phyloP scores from a whole-genome alignment of 768 basidiomycete species.

The Phlegmacium glaucopus region DNA sequence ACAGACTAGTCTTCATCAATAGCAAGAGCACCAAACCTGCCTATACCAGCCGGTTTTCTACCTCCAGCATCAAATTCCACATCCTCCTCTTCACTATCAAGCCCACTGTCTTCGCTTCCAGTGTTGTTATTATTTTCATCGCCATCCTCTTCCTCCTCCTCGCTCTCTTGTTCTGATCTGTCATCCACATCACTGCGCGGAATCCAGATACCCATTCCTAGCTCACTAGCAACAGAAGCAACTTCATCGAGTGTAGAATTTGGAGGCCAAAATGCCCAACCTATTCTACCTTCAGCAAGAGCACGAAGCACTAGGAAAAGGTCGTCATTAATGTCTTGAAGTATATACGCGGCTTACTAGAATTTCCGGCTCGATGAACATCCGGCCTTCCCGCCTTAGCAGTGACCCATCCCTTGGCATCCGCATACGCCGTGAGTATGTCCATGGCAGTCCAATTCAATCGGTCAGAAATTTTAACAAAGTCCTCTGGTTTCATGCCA shows the following conservation, averaged over 20 bases:
- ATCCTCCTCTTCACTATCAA: slow-evolving; percentile 21
- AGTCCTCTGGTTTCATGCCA: slow-evolving; percentile 30
- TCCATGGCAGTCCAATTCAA: slow-evolving; percentile 81
- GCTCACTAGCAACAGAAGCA: slow-evolving; percentile 17
- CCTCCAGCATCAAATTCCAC: slow-evolving; percentile 29
- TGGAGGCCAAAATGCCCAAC: slow-evolving; percentile 88
- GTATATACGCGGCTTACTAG: slow-evolving; percentile 50
- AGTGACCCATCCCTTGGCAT: slow-evolving; percentile 79
- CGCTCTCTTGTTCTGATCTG: slow-evolving; percentile 17
- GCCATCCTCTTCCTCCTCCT: slow-evolving; percentile 20
- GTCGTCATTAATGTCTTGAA: neutral
- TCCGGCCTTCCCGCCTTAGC: slow-evolving; percentile 91
- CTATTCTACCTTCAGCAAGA: slow-evolving; percentile 77
- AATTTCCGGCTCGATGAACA: slow-evolving; percentile 84
- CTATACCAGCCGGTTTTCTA: slow-evolving; percentile 16
- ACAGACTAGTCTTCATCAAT: slow-evolving; percentile 19
- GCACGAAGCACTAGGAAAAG: slow-evolving; percentile 63
- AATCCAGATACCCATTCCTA: slow-evolving; percentile 58
- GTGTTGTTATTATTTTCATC: slow-evolving; percentile 6
- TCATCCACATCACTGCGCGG: slow-evolving; percentile 31
- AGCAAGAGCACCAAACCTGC: slow-evolving; percentile 41
- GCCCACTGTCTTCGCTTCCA: slow-evolving; percentile 10
- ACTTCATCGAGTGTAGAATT: slow-evolving; percentile 28
- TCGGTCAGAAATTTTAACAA: slow-evolving; percentile 16
- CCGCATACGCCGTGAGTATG: slow-evolving; percentile 75